Percentiles rank a stretch among this genome's conserved stretches.
These are phyloP conservation scores for Ambrosiella beaveri DNA, from an alignment of 2,329 filamentous ascomycete species.

Conservation along the genomic window DNA sequence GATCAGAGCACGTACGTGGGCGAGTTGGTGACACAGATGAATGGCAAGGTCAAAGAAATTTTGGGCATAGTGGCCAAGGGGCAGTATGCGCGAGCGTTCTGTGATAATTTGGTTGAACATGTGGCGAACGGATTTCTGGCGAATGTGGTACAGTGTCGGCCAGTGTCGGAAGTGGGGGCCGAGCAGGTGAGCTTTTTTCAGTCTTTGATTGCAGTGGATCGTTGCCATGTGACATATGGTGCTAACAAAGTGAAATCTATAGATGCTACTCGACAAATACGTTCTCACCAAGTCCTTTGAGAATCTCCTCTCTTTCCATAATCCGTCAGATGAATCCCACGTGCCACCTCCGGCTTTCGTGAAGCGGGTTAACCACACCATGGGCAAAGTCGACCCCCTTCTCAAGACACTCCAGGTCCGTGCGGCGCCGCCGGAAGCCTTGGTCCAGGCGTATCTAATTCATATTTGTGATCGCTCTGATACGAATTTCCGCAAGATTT, in stretches of 20 bases:
- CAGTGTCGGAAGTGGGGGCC: conserved; percentile 82
- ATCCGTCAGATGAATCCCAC: conserved; percentile 18
- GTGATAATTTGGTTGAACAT: conserved; percentile 85
- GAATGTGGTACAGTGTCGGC: conserved; percentile 75
- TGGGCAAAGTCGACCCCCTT: conserved; percentile 75
- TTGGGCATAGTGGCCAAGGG: conserved; percentile 67
- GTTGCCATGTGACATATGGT: not conserved
- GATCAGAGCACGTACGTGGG: conserved; percentile 88
- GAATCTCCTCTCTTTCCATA: conserved; percentile 48
- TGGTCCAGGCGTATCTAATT: conserved; percentile 94
- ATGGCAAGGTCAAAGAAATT: conserved; percentile 55
- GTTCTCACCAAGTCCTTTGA: conserved; percentile 66
- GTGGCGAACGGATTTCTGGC: conserved; percentile 62
- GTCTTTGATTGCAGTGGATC: not conserved
- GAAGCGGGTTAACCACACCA: conserved; percentile 69
- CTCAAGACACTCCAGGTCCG: conserved; percentile 95
- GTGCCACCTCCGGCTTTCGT: conserved; percentile 45
- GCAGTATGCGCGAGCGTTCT: conserved; percentile 87
- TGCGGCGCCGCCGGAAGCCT: conserved; percentile 73
- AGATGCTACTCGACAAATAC: conserved; percentile 95
- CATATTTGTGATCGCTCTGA: conserved; percentile 90
- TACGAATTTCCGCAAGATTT: conserved; percentile 85
- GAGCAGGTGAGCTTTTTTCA: conserved; percentile 47
- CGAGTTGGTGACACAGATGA: conserved; percentile 59
- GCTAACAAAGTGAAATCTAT: conserved; percentile 16